Evolutionary conservation across 805 yeast species (phyloP), one percentile per base, ranked within the genome.

Genomic region (Monosporozyma aerobia): DNA sequence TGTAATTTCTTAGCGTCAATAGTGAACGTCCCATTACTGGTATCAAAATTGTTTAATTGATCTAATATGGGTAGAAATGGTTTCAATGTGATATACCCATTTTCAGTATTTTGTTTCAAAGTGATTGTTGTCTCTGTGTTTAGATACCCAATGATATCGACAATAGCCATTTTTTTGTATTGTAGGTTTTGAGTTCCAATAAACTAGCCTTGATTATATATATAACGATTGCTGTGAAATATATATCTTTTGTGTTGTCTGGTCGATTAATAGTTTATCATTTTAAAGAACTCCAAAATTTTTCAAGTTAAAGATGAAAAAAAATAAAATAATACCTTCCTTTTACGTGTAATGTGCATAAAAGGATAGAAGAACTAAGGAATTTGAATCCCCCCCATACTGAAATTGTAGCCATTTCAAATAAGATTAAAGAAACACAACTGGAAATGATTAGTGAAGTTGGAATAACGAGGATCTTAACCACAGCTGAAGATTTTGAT

Each of bases 401-500:
- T n/a, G n/a, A n/a, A n/a, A n/a, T n/a, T n/a, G n/a, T n/a, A n/a
- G n/a, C n/a, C n/a, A n/a, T n/a, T n/a, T n/a, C n/a, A n/a, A n/a
- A n/a, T n/a, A n/a, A n/a, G n/a, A n/a, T n/a, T n/a, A 27, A 14
- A 14, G 45, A 43, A 8, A 29, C 32, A 29, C 6, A 19, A n/a
- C n/a, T n/a, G n/a, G n/a, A 29, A 25, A 43, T 25, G 46, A 29
- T 29, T 6, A 29, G 29, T 47, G 50, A 35, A n/a, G 41, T 25
- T 32, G 48, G 25, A 10, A 29, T 43, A 39, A 50, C 50, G 13
- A 51, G 64, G 22, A 35, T 63, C 13, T 46, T 59, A 5, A 45
- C 54, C 14, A 63, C 64, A 0, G 61, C 66, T 13, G 49, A 47
- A 3, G 68, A 65, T 48, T 59, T 65, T 45, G 65, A 61, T 47